These are phyloP conservation scores for Tetraselmis striata DNA, from an alignment of 139 green algal species.

Conservation along the genomic window DNA sequence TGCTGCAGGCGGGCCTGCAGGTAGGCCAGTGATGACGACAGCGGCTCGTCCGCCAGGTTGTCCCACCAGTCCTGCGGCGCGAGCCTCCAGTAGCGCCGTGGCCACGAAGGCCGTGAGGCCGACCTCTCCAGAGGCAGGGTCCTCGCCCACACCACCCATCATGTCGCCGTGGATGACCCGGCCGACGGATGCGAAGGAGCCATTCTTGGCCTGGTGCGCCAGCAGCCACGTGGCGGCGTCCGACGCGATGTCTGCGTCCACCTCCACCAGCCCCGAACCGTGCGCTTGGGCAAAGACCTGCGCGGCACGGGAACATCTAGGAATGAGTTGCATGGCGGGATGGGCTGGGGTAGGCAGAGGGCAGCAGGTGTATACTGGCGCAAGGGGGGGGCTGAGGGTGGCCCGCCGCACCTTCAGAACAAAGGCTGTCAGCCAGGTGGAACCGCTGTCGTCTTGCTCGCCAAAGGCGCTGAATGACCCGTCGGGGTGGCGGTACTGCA, in stretches of 20 bases:
- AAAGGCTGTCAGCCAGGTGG: constrained; percentile 22
- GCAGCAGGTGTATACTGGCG: no score
- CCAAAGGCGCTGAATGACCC: constrained; percentile 17
- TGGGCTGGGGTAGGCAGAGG: no score
- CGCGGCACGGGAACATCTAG: neutral
- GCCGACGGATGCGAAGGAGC: constrained; percentile 5
- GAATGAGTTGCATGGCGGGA: no score
- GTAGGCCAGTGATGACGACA: neutral
- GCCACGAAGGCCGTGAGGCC: constrained; percentile 10
- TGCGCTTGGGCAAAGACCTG: constrained; percentile 9
- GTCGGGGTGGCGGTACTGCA: constrained; percentile 14
- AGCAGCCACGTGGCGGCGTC: neutral
- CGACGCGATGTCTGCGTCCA: neutral
- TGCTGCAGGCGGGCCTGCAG: neutral
- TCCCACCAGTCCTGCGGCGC: neutral
- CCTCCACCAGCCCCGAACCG: neutral
- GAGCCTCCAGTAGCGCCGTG: neutral
- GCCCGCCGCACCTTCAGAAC: constrained; percentile 6
- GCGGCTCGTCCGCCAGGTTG: neutral
- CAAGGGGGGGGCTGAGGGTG: no score
- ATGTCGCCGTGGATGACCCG: constrained; percentile 14
- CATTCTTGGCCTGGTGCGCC: constrained; percentile 1
- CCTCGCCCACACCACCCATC: neutral
- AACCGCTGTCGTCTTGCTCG: constrained; percentile 4
- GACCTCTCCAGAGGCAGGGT: neutral